phyloP scores from a whole-genome alignment of 805 yeast species.

The Saturnispora serradocipensis region DNA sequence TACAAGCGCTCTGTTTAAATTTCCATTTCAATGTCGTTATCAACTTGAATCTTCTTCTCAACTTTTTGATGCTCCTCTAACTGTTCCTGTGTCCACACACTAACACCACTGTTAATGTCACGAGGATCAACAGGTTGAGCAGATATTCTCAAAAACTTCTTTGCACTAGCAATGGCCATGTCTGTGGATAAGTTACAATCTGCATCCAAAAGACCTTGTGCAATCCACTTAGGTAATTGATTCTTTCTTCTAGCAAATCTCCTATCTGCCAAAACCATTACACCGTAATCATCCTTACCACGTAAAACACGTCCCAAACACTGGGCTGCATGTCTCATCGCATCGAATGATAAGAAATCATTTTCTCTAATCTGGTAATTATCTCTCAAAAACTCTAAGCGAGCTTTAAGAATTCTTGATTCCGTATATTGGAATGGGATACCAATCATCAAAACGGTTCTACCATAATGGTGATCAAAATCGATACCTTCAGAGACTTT shows the following conservation, averaged over 20 bases:
- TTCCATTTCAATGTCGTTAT: slow-evolving; percentile 28
- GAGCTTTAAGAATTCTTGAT: slow-evolving; percentile 88
- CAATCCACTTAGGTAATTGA: slow-evolving; percentile 95
- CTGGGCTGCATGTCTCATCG: slow-evolving; percentile 99
- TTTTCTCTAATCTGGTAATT: slow-evolving; percentile 88
- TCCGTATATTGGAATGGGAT: slow-evolving; percentile 99
- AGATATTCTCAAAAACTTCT: slow-evolving; percentile 81
- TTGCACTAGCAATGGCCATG: slow-evolving; percentile 93
- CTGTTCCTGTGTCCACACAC: slow-evolving; percentile 83
- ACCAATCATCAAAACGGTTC: slow-evolving; percentile 97
- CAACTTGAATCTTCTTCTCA: slow-evolving; percentile 14
- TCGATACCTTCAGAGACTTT: slow-evolving; percentile 98
- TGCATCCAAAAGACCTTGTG: slow-evolving; percentile 85
- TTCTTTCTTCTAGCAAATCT: slow-evolving; percentile 78
- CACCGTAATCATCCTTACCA: slow-evolving; percentile 98
- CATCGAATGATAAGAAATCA: slow-evolving; percentile 94
- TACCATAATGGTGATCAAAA: slow-evolving; percentile 97
- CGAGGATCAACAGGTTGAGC: slow-evolving; percentile 89
- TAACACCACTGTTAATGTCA: slow-evolving; percentile 80
- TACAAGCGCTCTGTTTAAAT: not conserved
- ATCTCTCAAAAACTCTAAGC: slow-evolving; percentile 87
- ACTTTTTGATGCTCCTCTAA: slow-evolving; percentile 47
- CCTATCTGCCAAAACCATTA: slow-evolving; percentile 95
- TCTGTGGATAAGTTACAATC: slow-evolving; percentile 90
- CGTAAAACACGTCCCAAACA: slow-evolving; percentile 94